phyloP scores from a whole-genome alignment of 2,329 filamentous ascomycete genomes.

The Coniochaeta ligniaria region DNA sequence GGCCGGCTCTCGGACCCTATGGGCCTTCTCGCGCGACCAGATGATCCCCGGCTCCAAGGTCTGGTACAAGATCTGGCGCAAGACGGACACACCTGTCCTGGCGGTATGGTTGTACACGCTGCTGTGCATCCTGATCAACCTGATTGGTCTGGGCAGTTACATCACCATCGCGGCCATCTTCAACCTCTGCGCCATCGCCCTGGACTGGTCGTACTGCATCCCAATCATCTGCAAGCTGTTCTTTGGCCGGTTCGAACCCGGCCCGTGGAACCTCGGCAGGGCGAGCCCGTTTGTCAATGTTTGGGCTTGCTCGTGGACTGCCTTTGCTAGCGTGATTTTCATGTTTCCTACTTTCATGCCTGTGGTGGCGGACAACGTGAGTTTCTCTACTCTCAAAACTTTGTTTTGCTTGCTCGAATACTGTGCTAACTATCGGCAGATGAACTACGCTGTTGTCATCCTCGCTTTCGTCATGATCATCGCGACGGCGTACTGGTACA shows the following conservation, averaged over 20 bases:
- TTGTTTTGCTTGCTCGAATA: background rate
- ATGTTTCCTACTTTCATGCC: conserved; percentile 41
- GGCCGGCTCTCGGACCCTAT: conserved; percentile 44
- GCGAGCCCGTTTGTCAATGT: conserved; percentile 32
- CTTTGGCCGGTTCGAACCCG: conserved; percentile 39
- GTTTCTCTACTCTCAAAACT: conserved; percentile 10
- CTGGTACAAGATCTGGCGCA: conserved; percentile 40
- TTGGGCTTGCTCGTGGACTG: conserved; percentile 43
- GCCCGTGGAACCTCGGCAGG: conserved; percentile 43
- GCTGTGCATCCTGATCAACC: conserved; percentile 49
- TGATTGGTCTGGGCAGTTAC: conserved; percentile 50
- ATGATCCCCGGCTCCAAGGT: conserved; percentile 37
- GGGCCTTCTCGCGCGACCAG: conserved; percentile 46
- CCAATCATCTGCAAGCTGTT: conserved; percentile 46
- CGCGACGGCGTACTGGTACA: conserved; percentile 36
- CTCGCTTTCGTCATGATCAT: conserved; percentile 35
- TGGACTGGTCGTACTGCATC: conserved; percentile 50
- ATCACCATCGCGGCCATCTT: conserved; percentile 45
- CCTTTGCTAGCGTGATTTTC: conserved; percentile 47
- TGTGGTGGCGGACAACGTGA: conserved; percentile 34
- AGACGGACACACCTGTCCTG: conserved; percentile 42
- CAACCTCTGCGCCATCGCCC: conserved; percentile 46
- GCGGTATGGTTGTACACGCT: conserved; percentile 49
- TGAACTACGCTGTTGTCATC: conserved; percentile 50
- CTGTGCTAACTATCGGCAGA: conserved; percentile 20